phyloP scores from a whole-genome alignment of 225 moss, liverwort and hornwort genomes.

The Climacium dendroides region DNA sequence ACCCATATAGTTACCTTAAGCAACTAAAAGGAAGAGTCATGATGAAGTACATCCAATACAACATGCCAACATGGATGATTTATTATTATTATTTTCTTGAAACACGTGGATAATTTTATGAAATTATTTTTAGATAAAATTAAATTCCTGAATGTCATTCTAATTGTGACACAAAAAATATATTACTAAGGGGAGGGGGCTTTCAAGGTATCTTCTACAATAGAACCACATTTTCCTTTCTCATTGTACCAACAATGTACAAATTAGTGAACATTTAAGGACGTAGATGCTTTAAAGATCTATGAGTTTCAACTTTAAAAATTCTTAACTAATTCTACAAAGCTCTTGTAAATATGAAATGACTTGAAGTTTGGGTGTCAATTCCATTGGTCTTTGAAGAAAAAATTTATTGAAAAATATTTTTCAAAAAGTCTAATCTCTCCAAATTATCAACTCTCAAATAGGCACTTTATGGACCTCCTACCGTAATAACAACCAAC shows the following conservation, averaged over 20 bases:
- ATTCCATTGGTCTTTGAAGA: background rate
- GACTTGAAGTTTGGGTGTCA: accelerated
- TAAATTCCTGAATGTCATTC: too few species aligned
- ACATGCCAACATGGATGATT: background rate
- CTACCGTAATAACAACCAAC: background rate
- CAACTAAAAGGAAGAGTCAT: background rate
- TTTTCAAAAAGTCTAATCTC: background rate
- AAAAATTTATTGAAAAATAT: background rate
- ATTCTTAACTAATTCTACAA: background rate
- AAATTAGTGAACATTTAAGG: too few species aligned
- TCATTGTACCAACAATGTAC: too few species aligned
- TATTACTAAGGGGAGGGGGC: too few species aligned
- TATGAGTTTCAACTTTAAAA: background rate
- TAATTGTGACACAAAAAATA: background rate
- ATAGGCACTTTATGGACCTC: accelerated
- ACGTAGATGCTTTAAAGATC: too few species aligned
- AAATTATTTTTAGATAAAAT: too few species aligned
- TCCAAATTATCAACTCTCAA: background rate
- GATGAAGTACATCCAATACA: background rate
- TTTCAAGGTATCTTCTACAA: background rate
- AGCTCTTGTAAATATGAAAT: background rate
- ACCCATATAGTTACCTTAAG: too few species aligned
- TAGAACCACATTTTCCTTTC: too few species aligned
- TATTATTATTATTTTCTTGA: too few species aligned
- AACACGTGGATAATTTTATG: too few species aligned